Evolutionary conservation across 305 asterid species (phyloP).

Genomic region (Solanum hybrid): DNA sequence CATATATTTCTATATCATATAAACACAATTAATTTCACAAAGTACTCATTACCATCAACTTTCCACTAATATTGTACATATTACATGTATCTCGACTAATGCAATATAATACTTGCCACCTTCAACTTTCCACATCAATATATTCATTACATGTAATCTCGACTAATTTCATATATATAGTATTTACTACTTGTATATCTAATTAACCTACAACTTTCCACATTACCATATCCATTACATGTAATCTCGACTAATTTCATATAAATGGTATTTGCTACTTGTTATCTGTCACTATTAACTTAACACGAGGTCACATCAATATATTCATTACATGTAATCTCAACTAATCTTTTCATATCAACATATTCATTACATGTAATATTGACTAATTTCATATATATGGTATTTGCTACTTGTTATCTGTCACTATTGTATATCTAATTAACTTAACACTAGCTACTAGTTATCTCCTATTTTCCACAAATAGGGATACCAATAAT

Average conservation of each 20-base stretch:
- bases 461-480: neutral
- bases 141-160: neutral
- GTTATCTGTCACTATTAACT: too few species aligned
- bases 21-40: neutral
- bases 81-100: neutral
- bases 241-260: neutral
- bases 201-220: neutral
- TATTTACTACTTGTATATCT: neutral
- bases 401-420: neutral
- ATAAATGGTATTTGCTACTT: neutral
- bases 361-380: neutral
- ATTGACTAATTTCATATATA: neutral
- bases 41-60: neutral
- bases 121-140: neutral
- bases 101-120: neutral
- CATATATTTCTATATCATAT: neutral
- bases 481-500: neutral
- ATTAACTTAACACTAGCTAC: neutral
- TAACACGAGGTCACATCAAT: too few species aligned
- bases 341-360: too few species aligned
- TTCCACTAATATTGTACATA: neutral
- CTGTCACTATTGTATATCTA: neutral
- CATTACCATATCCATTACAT: too few species aligned
- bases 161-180: neutral
- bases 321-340: too few species aligned